Base-by-base conservation (phyloP, 768 basidiomycete genomes). In the Pseudohyphozyma bogoriensis region DNA sequence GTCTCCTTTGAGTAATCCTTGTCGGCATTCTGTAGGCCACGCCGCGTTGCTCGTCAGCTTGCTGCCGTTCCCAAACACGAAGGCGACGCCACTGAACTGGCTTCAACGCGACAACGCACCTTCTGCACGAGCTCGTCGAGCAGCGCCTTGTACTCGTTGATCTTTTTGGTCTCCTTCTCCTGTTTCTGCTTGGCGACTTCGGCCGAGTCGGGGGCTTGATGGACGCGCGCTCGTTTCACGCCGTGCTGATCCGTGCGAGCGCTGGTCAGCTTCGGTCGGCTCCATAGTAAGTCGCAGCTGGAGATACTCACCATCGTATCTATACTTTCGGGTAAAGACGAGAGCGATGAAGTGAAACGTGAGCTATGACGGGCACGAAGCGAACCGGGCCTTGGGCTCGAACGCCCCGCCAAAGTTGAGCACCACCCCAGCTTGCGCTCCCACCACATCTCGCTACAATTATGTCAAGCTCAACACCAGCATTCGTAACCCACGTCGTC, bases 1-100 rank as follows among this genome's bases (percentile, higher is more conserved):
- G 88, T 82, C n/a, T 85, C 85, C 32, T 74, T 72, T 60, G 83
- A 82, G 80, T 81, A 88, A 60, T 88, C 86, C 55, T 77, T 74
- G 0, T 74, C 69, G 65, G 79, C 80, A 77, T 86, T 89, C 91
- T 96, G 71, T 52, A 42, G 8, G n/a, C n/a, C n/a, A n/a, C 36
- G 16, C 8, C 11, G 24, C 46, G 18, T 32, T 29, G 39, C 13
- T 42, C 26, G 51, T 50, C 51, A 56, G 61, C 26, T 31, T 26
- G 20, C 18, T 2, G 10, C 20, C 40, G 40, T 42, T 3, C 40
- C 40, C 20, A 1, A 6, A 46, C 24, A n/a, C 15, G 8, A 6
- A 46, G 45, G n/a, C n/a, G n/a, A n/a, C 45, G 24, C 45, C 22
- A 46, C 4, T 24, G 20, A 11, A 15, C n/a, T 26, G 20, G 16